Base-by-base conservation (phyloP, 352 stramenopile species). In the Pseudoperonospora humuli region DNA sequence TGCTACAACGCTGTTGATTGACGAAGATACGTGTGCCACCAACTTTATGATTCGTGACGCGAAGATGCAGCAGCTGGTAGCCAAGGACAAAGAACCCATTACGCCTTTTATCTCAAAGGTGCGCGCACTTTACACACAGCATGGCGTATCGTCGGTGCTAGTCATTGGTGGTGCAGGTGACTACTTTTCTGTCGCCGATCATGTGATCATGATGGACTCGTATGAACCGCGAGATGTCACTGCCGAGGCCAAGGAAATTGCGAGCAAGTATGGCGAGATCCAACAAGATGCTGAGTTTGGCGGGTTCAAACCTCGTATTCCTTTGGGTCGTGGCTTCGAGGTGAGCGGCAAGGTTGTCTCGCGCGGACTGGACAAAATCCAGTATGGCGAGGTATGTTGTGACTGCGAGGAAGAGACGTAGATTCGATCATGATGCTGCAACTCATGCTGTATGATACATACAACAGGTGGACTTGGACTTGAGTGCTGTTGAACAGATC, bases 11-110 rank as follows among this genome's bases (percentile, higher is more conserved):
- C 61, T 98, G 21, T 65, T 98, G 5, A 88, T 98, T 26, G 95
- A 98, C 53, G 95, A 98, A 63, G 95, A 99, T 67, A 97, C 96
- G 2, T 97, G 85, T 50, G 95, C 95, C 3, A 98, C 93, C 17
- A 98, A 98, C 58, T 98, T 98, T 47, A 99, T 99, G 95, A 97
- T 97, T 39, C 80, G 95, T 18, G 95, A 98, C 64, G 82, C 86
- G 57, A 96, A 97, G 63, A 98, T 98, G 94, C 92, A 97, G 70
- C 75, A 96, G 50, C 72, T 99, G 5, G 94, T 98, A 1, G 68
- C 91, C 3, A 83, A 84, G 44, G 82, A 97, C 36, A 98, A 98
- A 56, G 95, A 99, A 58, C 95, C 95, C 1, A 99, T 99, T 57
- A 98, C 93, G 24, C 95, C 95, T 2, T 98, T 99, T 64, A 93